phyloP scores from a whole-genome alignment of 345 rosid genomes.

The Gossypium mustelinum region DNA sequence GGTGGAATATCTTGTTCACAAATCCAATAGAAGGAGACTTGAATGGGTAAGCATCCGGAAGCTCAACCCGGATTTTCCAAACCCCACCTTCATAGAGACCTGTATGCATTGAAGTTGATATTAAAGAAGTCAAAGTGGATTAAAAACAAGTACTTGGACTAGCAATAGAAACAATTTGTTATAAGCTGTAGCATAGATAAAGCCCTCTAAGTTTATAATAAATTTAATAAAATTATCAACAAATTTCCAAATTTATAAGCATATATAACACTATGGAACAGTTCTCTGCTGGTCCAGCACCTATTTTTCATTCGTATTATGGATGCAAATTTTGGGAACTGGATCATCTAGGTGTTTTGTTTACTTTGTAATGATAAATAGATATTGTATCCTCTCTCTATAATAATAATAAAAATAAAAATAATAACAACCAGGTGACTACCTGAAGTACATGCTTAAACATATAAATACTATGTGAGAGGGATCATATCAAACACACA shows the following conservation, averaged over 20 bases:
- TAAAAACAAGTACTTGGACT: not conserved
- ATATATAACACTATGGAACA: not conserved
- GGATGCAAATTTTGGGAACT: not conserved
- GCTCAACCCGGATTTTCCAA: constrained; percentile 70
- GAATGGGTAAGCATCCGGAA: constrained; percentile 76
- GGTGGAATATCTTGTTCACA: constrained; percentile 72
- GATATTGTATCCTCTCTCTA: not conserved
- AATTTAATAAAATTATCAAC: not conserved
- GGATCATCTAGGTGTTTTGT: not conserved
- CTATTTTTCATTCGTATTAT: not conserved
- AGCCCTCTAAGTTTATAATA: not conserved
- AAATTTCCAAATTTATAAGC: not conserved
- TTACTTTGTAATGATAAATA: not conserved
- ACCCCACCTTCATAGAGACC: constrained; percentile 41
- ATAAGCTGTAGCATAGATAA: not conserved
- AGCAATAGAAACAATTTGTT: not conserved
- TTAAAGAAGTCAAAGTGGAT: not conserved
- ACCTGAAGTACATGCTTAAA: not conserved
- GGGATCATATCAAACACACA: not conserved
- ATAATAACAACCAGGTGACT: not conserved
- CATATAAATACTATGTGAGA: not conserved
- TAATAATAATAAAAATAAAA: not conserved
- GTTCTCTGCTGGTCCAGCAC: not conserved
- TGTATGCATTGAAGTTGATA: constrained; percentile 27
- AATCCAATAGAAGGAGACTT: constrained; percentile 74